Percentiles rank a stretch among this genome's conserved stretches.
phyloP scores from a whole-genome alignment of 1,284 basidiomycete species.

The Fomes fomentarius region DNA sequence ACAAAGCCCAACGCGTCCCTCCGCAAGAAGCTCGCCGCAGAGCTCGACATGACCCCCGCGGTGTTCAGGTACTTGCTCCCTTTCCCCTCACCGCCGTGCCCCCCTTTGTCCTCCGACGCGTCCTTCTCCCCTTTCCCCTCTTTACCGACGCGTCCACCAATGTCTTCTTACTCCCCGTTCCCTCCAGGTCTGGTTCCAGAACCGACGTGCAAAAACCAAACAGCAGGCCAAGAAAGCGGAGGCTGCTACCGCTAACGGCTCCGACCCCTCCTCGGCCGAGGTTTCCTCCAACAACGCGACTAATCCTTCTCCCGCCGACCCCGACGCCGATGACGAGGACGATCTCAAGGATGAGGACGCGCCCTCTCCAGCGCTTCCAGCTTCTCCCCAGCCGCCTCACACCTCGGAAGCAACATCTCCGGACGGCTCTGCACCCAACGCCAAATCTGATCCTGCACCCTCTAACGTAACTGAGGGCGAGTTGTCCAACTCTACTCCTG shows the following conservation, averaged over 20 bases:
- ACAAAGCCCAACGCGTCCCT: slow-evolving; percentile 87
- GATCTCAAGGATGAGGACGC: slow-evolving; percentile 14
- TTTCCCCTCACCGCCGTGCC: slow-evolving; percentile 3
- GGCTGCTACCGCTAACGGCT: slow-evolving; percentile 10
- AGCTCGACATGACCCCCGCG: slow-evolving; percentile 92
- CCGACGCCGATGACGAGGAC: slow-evolving; percentile 12
- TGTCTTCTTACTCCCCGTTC: slow-evolving; percentile 2
- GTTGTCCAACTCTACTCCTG: slow-evolving; percentile 15
- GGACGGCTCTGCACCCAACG: slow-evolving; percentile 3
- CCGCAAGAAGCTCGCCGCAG: slow-evolving; percentile 76
- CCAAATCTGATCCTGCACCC: background rate
- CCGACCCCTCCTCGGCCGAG: background rate
- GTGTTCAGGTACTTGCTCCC: slow-evolving; percentile 74
- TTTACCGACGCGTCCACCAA: slow-evolving; percentile 2
- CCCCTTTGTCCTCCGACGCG: slow-evolving; percentile 8
- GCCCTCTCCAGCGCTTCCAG: slow-evolving; percentile 12
- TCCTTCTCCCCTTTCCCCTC: slow-evolving; percentile 40
- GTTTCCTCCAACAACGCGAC: slow-evolving; percentile 10
- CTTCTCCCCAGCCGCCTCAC: slow-evolving; percentile 8
- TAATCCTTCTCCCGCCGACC: background rate
- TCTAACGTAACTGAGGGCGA: slow-evolving; percentile 13
- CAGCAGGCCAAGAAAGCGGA: slow-evolving; percentile 42
- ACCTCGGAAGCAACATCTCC: slow-evolving; percentile 8
- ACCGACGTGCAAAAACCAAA: slow-evolving; percentile 87
- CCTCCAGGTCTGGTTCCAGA: slow-evolving; percentile 87